A percentile compares a stretch with the other conserved stretches of the same genome.
phyloP scores from a whole-genome alignment of 2,329 filamentous ascomycete genomes.

The Albophoma yamanashiensis region DNA sequence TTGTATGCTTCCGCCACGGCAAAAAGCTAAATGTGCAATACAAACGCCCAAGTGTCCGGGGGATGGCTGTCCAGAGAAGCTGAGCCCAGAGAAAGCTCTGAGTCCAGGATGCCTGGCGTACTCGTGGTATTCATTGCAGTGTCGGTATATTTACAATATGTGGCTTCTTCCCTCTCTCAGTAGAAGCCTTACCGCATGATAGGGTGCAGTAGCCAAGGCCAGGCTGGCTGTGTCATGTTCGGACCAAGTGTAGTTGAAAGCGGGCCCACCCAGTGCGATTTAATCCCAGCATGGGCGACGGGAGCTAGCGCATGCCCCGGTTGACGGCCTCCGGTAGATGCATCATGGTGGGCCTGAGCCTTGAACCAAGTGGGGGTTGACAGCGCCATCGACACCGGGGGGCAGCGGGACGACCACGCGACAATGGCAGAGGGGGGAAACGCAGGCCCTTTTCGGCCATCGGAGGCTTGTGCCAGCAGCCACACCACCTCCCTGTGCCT shows the following conservation, averaged over 20 bases:
- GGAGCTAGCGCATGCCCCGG: conserved; percentile 17
- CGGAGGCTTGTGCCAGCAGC: not conserved
- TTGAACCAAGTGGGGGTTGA: conserved; percentile 1
- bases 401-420: not conserved
- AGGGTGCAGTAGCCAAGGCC: not conserved
- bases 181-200: not conserved
- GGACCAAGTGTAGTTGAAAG: conserved; percentile 15
- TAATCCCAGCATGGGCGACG: conserved; percentile 7
- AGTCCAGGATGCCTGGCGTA: not conserved
- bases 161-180: not conserved
- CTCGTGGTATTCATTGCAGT: not conserved
- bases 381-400: not conserved
- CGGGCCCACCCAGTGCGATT: conserved; percentile 10
- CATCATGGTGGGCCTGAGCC: conserved; percentile 9
- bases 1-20: not conserved
- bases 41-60: not conserved
- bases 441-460: not conserved
- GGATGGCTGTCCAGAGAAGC: not conserved
- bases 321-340: conserved; percentile 17
- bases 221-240: not conserved
- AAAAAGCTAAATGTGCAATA: no score
- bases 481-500: not conserved
- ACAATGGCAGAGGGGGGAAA: conserved; percentile 1
- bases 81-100: no score
- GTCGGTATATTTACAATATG: not conserved